These are phyloP conservation scores for Didymosphaeria variabile DNA, from an alignment of 2,329 filamentous ascomycete species.

Conservation along the genomic window DNA sequence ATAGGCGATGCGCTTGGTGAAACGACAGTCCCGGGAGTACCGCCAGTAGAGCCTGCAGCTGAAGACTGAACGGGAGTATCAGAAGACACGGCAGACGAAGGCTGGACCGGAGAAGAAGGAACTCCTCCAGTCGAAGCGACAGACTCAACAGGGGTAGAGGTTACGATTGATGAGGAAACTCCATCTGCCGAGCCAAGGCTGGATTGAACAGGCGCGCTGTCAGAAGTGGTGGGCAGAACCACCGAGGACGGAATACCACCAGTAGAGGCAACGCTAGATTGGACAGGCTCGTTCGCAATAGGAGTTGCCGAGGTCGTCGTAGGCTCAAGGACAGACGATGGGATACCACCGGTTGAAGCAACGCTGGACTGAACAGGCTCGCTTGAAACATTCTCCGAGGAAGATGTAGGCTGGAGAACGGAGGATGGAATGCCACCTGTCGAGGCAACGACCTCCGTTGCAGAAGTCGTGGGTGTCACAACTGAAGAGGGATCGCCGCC, in stretches of 20 bases:
- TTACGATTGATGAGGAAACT: conserved; percentile 14
- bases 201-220: conserved; percentile 1
- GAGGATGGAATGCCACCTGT: conserved; percentile 8
- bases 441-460: conserved; percentile 5
- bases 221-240: conserved; percentile 23
- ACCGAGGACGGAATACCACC: conserved; percentile 23
- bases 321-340: conserved; percentile 10
- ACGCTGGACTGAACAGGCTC: conserved; percentile 7
- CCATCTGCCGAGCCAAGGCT: conserved; percentile 13
- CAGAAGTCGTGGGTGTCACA: conserved; percentile 11
- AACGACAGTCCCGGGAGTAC: conserved; percentile 17
- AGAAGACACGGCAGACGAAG: not conserved
- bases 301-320: not conserved
- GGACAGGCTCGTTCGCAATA: not conserved
- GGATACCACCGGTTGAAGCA: conserved; percentile 11
- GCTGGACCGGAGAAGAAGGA: conserved; percentile 4
- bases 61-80: conserved; percentile 11
- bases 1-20: conserved; percentile 12
- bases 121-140: conserved; percentile 3
- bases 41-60: conserved; percentile 17
- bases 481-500: conserved; percentile 11
- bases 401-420: conserved; percentile 2
- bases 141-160: not conserved
- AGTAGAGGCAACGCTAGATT: conserved; percentile 13
- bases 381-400: not conserved